Conservation (phyloP, 2,329 filamentous ascomycete genomes). For the Calonectria multiphialidica region DNA sequence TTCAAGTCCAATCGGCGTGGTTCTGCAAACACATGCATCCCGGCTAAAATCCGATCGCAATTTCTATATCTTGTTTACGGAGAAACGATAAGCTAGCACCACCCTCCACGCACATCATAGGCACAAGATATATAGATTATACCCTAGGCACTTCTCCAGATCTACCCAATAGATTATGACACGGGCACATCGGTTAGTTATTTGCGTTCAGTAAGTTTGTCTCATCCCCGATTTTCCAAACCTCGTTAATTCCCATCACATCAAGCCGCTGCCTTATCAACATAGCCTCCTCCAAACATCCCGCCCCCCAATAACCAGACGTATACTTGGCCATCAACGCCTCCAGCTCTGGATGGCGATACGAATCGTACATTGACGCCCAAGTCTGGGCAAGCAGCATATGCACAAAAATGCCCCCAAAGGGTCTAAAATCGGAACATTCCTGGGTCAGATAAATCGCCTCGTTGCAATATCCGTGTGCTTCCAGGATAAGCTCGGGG, state of each 20-base stretch:
- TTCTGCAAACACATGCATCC: too few relatives aligned
- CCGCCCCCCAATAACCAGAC: neutral
- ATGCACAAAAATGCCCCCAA: slow-evolving; percentile 20
- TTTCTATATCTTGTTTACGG: too few relatives aligned
- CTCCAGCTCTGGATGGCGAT: slow-evolving; percentile 26
- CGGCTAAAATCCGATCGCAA: too few relatives aligned
- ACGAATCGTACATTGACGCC: slow-evolving; percentile 22
- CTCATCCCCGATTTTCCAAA: neutral
- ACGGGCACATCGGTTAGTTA: neutral
- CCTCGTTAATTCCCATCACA: neutral
- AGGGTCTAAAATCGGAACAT: slow-evolving; percentile 21
- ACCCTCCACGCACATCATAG: too few relatives aligned
- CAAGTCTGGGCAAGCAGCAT: slow-evolving; percentile 26
- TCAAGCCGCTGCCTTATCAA: neutral
- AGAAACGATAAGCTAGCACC: too few relatives aligned
- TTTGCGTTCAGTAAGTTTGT: neutral
- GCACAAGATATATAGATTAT: too few relatives aligned
- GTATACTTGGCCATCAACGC: slow-evolving; percentile 4
- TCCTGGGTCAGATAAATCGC: neutral
- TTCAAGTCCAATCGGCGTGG: too few relatives aligned
- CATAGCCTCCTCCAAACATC: neutral
- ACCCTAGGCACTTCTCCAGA: too few relatives aligned
- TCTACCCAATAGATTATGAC: too few relatives aligned
- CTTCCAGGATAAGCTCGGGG: neutral
- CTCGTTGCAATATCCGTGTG: slow-evolving; percentile 18